phyloP scores from a whole-genome alignment of 495 filamentous ascomycete genomes.

The Aspergillus ostianus region DNA sequence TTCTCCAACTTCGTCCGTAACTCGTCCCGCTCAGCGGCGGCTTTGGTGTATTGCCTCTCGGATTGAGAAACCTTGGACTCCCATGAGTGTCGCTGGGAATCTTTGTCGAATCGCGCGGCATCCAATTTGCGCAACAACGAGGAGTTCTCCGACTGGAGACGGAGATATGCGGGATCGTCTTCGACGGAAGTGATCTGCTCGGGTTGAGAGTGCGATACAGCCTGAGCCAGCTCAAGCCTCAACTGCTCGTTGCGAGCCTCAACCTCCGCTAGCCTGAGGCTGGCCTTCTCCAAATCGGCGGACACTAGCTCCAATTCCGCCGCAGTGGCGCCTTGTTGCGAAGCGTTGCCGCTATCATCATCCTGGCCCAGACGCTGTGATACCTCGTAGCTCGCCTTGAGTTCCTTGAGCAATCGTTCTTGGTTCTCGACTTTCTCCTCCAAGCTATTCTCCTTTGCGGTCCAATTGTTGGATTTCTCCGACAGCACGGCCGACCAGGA shows the following conservation, averaged over 20 bases:
- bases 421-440: conserved; percentile 95
- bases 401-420: conserved; percentile 85
- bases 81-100: conserved; percentile 68
- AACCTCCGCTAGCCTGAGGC: conserved; percentile 80
- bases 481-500: conserved; percentile 90
- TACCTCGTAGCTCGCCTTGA: conserved; percentile 97
- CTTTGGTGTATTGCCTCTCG: conserved; percentile 44
- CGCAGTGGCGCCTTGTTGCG: conserved; percentile 63
- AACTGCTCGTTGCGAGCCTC: conserved; percentile 95
- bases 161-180: conserved; percentile 83
- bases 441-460: conserved; percentile 85
- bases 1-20: conserved; percentile 79
- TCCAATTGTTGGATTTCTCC: conserved; percentile 96
- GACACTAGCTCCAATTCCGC: conserved; percentile 92
- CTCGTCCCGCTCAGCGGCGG: conserved; percentile 70
- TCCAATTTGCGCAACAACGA: conserved; percentile 85
- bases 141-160: conserved; percentile 88
- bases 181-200: conserved; percentile 60
- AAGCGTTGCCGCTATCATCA: conserved; percentile 59
- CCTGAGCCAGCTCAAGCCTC: conserved; percentile 83
- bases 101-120: conserved; percentile 74
- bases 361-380: conserved; percentile 79
- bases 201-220: conserved; percentile 68
- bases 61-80: conserved; percentile 62
- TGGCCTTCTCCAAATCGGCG: conserved; percentile 88